Evolutionary conservation across 108 stramenopile species (phyloP).

Genomic region (Pseudonitzschia multistriata): DNA sequence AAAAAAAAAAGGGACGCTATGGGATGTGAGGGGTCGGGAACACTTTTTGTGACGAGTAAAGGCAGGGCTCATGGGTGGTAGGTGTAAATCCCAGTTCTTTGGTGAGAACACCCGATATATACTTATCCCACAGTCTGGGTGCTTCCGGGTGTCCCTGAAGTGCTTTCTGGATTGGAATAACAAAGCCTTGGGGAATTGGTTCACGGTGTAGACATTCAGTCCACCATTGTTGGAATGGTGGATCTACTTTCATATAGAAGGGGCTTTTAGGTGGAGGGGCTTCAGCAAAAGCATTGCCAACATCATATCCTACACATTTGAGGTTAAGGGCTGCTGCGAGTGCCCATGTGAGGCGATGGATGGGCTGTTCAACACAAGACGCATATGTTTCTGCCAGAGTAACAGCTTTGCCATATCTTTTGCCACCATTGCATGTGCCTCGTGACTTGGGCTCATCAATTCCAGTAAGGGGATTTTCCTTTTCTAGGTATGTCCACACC

Average conservation of each 20-base stretch:
- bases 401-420: constrained; percentile 4
- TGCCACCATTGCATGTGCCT: constrained; percentile 21
- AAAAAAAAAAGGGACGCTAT: too few relatives aligned
- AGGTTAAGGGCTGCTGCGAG: constrained; percentile 20
- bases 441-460: not conserved
- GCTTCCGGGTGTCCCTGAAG: too few relatives aligned
- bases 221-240: constrained; percentile 36
- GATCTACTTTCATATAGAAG: constrained; percentile 32
- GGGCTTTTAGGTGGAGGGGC: constrained; percentile 28
- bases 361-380: constrained; percentile 34
- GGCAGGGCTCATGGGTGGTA: constrained; percentile 29
- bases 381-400: constrained; percentile 15
- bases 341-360: constrained; percentile 30
- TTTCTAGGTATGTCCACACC: constrained; percentile 20
- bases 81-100: constrained; percentile 24
- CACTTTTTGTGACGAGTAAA: too few relatives aligned
- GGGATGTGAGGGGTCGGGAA: too few relatives aligned
- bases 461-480: not conserved
- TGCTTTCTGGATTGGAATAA: too few relatives aligned
- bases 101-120: not conserved
- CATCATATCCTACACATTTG: constrained; percentile 30
- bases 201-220: not conserved
- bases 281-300: constrained; percentile 39
- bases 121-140: not conserved
- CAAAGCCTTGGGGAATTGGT: not conserved